phyloP scores from a whole-genome alignment of 306 rosid species.

The Inga leiocalycina region DNA sequence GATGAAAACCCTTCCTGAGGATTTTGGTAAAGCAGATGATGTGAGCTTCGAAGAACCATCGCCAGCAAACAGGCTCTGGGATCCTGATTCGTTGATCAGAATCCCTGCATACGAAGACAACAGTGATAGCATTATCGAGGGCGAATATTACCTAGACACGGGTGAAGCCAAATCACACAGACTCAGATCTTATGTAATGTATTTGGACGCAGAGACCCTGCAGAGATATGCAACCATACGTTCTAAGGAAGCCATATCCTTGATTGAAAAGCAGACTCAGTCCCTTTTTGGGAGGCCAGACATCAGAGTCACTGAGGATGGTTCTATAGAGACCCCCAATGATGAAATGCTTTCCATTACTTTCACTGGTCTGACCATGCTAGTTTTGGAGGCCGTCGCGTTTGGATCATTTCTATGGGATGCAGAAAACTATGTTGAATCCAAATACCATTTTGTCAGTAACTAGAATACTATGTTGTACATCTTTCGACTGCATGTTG shows the following conservation, averaged over 20 bases:
- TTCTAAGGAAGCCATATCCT: slow-evolving; percentile 89
- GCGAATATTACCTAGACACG: slow-evolving; percentile 39
- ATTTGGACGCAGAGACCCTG: slow-evolving; percentile 80
- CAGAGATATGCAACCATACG: slow-evolving; percentile 86
- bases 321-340: slow-evolving; percentile 65
- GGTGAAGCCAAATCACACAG: slow-evolving; percentile 49
- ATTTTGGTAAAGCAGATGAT: slow-evolving; percentile 46
- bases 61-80: slow-evolving; percentile 79
- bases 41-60: slow-evolving; percentile 50
- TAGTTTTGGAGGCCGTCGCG: slow-evolving; percentile 82
- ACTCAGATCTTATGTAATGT: slow-evolving; percentile 81
- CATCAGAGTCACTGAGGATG: slow-evolving; percentile 61
- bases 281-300: slow-evolving; percentile 89
- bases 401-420: slow-evolving; percentile 91
- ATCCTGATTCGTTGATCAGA: slow-evolving; percentile 79
- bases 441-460: slow-evolving; percentile 70
- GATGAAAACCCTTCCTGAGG: slow-evolving; percentile 79
- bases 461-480: slow-evolving; percentile 36
- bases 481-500: slow-evolving; percentile 10
- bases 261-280: slow-evolving; percentile 96
- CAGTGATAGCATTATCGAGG: slow-evolving; percentile 34
- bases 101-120: slow-evolving; percentile 53
- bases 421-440: slow-evolving; percentile 81
- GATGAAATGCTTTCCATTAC: slow-evolving; percentile 69
- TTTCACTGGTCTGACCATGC: slow-evolving; percentile 77